Evolutionary conservation across 495 filamentous ascomycete genomes (phyloP), one percentile per base, ranked within the genome.

Genomic region (Aspergillus nidulans): DNA sequence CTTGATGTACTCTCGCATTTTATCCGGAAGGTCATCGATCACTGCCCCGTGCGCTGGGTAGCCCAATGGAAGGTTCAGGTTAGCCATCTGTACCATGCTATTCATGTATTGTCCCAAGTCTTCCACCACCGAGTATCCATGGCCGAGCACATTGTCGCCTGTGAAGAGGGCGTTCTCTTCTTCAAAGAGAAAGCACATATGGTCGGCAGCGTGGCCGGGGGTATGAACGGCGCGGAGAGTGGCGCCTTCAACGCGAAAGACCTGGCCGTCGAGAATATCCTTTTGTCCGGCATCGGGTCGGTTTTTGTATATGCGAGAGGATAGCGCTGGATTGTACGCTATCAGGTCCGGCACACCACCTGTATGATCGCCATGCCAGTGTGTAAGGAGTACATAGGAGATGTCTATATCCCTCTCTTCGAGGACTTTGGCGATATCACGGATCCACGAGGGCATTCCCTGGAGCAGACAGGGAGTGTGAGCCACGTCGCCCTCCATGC

Each of bases 321-420:
- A 20, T 18, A 75, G 62, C 18, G 68, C 55, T 1, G 86, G 82
- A 41, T 77, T 82, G 1, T 78, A 44, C 2, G 69, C 52, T 0
- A 83, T 64, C 0, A 92, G 73, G 49, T 90, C 81, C 1, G 69
- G 57, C 15, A 94, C 78, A 5, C 91, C 91, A 15, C 81, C 82
- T 8, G 79, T 77, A 60, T 96, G 91, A 66, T 96, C 91, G 20
- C 72, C 77, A 69, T 95, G 91, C 85, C 88, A 88, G 67, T 96
- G 91, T 0, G 90, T 92, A n/a, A 95, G 70, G 9, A 96, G 70
- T 1, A 82, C 78, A 12, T 67, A 61, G 12, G 75, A 68, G 26
- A 95, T 71, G 1, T 69, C 66, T 47, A 84, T 72, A 5, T 80
- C 70, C 6, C 47, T 26, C 28, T 62, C 46, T 7, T 57, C 23